These are phyloP conservation scores for Kluyveromyces nonfermentans DNA, from an alignment of 805 yeast species.

Conservation along the genomic window DNA sequence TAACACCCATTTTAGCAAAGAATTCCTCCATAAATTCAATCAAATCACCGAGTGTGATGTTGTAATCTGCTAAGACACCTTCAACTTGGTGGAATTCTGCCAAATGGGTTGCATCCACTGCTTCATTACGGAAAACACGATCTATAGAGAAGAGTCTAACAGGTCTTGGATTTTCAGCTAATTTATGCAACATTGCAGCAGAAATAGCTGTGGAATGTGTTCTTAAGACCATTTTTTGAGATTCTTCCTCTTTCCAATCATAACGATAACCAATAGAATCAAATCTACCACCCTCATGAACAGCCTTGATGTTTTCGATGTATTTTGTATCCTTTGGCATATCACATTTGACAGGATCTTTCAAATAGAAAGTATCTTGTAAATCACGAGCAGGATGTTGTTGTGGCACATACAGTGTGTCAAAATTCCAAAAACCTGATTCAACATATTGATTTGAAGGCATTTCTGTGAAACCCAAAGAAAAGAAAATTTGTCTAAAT, in stretches of 20 bases:
- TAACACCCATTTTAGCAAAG: constrained; percentile 95
- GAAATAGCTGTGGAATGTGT: constrained; percentile 97
- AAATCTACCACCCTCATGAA: constrained; percentile 81
- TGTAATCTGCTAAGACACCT: constrained; percentile 96
- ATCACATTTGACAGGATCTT: constrained; percentile 79
- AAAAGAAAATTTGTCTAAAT: constrained; percentile 93
- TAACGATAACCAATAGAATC: constrained; percentile 98
- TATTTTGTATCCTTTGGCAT: constrained; percentile 74
- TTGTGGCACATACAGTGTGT: constrained; percentile 93
- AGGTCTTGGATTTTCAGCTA: constrained; percentile 85
- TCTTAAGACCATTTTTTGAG: constrained; percentile 85
- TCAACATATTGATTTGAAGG: constrained; percentile 98
- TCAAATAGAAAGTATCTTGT: constrained; percentile 96
- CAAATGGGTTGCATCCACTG: constrained; percentile 97
- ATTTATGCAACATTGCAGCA: constrained; percentile 72
- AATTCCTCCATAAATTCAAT: constrained; percentile 98
- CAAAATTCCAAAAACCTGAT: constrained; percentile 98
- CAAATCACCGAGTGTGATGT: constrained; percentile 88
- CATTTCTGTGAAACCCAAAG: constrained; percentile 98
- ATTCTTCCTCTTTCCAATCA: constrained; percentile 91
- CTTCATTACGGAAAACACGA: constrained; percentile 98
- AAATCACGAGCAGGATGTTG: constrained; percentile 99
- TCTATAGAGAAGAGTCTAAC: constrained; percentile 90
- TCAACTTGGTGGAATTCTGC: constrained; percentile 99
- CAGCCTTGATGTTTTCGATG: constrained; percentile 68